phyloP scores from a whole-genome alignment of 768 basidiomycete genomes.

The Rhodotorula kratochvilovae region DNA sequence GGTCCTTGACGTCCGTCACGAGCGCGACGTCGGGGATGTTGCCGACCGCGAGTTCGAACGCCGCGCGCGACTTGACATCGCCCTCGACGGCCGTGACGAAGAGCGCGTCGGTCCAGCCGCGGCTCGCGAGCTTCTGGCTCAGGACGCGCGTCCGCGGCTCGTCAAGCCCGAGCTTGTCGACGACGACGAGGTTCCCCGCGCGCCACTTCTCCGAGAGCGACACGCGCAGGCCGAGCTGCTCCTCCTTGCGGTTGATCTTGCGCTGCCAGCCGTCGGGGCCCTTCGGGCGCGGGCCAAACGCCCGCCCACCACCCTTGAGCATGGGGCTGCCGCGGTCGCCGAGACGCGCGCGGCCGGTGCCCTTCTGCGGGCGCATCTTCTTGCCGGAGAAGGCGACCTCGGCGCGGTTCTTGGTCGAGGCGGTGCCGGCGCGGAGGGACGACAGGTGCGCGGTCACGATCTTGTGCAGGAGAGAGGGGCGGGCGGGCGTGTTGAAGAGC shows the following conservation, averaged over 20 bases:
- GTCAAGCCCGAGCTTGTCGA: constrained; percentile 67
- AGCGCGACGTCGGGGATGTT: constrained; percentile 70
- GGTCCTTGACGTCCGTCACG: constrained; percentile 57
- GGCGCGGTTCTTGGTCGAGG: constrained; percentile 81
- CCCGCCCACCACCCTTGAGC: constrained; percentile 83
- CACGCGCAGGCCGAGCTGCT: constrained; percentile 86
- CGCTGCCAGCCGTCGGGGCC: constrained; percentile 73
- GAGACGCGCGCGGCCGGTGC: constrained; percentile 79
- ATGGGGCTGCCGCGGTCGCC: constrained; percentile 84
- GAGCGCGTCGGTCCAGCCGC: constrained; percentile 68
- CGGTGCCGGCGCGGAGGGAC: constrained; percentile 82
- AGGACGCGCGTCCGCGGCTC: constrained; percentile 67
- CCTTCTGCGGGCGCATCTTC: constrained; percentile 90
- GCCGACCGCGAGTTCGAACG: constrained; percentile 58
- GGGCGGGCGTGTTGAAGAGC: constrained; percentile 82
- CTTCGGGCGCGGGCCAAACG: constrained; percentile 77
- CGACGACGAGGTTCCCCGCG: constrained; percentile 68
- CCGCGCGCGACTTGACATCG: constrained; percentile 25
- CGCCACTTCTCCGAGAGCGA: constrained; percentile 78
- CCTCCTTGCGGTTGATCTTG: constrained; percentile 84
- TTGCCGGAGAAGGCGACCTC: constrained; percentile 83
- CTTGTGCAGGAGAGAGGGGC: constrained; percentile 85
- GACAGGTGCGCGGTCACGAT: constrained; percentile 85
- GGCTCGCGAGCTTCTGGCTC: constrained; percentile 58
- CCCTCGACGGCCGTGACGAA: constrained; percentile 57